Percentiles rank a stretch among this genome's conserved stretches.
These are phyloP conservation scores for Parachaetomium inaequale DNA, from an alignment of 495 filamentous ascomycete genomes.

Conservation along the genomic window DNA sequence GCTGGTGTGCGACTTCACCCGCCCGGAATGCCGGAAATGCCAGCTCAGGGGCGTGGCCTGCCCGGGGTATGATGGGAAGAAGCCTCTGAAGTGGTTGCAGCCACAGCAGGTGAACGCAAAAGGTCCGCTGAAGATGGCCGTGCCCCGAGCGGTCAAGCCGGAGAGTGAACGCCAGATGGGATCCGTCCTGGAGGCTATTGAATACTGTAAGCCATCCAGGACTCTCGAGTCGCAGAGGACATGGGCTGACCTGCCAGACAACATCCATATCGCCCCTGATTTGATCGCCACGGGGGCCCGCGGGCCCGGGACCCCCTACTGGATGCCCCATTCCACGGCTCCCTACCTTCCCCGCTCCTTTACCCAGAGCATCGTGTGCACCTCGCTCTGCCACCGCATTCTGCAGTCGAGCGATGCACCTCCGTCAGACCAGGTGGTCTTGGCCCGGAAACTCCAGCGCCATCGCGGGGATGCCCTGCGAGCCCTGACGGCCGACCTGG, in stretches of 20 bases:
- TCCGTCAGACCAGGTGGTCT: background rate
- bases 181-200: background rate
- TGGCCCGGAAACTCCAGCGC: slow-evolving; percentile 3
- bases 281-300: background rate
- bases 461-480: slow-evolving; percentile 4
- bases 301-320: background rate
- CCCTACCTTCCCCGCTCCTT: background rate
- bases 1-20: slow-evolving; percentile 15
- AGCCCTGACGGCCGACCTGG: background rate
- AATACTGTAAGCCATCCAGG: slow-evolving; percentile 8
- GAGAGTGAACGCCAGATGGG: background rate
- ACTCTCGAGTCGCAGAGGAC: background rate
- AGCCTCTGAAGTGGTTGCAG: slow-evolving; percentile 6
- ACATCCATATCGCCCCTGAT: background rate
- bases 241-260: background rate
- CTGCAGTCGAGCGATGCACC: slow-evolving; percentile 1
- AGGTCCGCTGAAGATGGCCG: background rate
- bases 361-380: slow-evolving; percentile 2
- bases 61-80: slow-evolving; percentile 9
- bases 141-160: background rate
- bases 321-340: background rate
- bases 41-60: slow-evolving; percentile 3
- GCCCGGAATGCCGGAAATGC: slow-evolving; percentile 7
- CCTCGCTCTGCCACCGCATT: slow-evolving; percentile 10
- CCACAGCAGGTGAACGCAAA: slow-evolving; percentile 1